Evolutionary conservation across 768 basidiomycete species (phyloP), one percentile per base, ranked within the genome.

Genomic region (Pulveroboletus ravenelii): DNA sequence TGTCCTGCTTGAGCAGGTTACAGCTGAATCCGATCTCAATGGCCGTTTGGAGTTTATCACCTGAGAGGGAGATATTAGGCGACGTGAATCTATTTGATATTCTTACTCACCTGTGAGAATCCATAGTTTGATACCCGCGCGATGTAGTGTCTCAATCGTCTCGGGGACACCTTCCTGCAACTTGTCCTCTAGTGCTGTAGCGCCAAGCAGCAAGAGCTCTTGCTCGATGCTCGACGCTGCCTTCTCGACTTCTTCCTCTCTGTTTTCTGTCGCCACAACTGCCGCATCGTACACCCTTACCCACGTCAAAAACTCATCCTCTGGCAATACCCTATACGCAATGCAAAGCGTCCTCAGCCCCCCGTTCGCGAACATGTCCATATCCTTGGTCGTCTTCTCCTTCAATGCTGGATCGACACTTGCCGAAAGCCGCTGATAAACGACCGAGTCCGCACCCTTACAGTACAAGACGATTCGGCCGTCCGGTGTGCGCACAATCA

Each of bases 1-100:
- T 97, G 52, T 89, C 84, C 62, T 76, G 84, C 71, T 95, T 94
- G 53, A 98, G 80, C 15, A 98, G 74, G 65, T 97, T 98, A 72
- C 95, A 96, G 60, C 85, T 88, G 77, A 89, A 98, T 10, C 79
- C 95, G 55, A 99, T 98, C 66, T 97, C 95, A 63, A 99, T 97
- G 13, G 95, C 95, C 1, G 95, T 99, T 68, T 98, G 94, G 1
- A 97, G 76, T 69, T 99, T 99, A 71, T 99, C 95, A 25, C 94
- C 90, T 87, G 55, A 5, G 35, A 25, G 20, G 44, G 5, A n/a
- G 6, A 15, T 0, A 3, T 45, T 40, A 38, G 42, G 14, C 6
- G 10, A 20, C 20, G 18, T 18, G 23, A 10, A n/a, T 14, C 12
- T 20, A 38, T 2, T 8, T 37, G 5, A 48, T 46, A 32, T 7